Percentiles rank a stretch among this genome's conserved stretches.
These are phyloP conservation scores for Aspergillus leporis DNA, from an alignment of 495 filamentous ascomycete species.

Conservation along the genomic window DNA sequence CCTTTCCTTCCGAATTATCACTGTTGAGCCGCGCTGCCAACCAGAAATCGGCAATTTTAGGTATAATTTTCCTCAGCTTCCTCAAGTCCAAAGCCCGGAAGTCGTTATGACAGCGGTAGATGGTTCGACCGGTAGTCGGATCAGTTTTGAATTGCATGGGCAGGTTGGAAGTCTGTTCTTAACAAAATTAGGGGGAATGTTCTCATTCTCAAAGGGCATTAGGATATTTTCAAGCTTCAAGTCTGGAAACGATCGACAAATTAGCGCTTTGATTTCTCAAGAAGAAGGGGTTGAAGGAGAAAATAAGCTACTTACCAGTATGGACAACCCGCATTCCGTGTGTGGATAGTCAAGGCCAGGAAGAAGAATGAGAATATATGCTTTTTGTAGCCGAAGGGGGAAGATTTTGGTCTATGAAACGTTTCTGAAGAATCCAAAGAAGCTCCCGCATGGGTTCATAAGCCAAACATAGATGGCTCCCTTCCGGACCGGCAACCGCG, in stretches of 20 bases:
- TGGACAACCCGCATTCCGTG: slow-evolving; percentile 32
- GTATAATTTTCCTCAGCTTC: slow-evolving; percentile 17
- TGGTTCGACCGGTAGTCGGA: slow-evolving; percentile 1
- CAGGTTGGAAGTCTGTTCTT: slow-evolving; percentile 16
- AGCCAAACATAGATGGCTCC: slow-evolving; percentile 32
- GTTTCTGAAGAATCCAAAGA: slow-evolving; percentile 24
- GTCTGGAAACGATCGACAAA: slow-evolving; percentile 23
- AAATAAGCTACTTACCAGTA: slow-evolving; percentile 20
- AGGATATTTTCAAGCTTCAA: slow-evolving; percentile 40
- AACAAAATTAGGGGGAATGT: slow-evolving; percentile 27
- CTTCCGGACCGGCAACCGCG: slow-evolving; percentile 20
- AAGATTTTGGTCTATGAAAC: slow-evolving; percentile 18
- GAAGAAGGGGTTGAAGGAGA: not conserved
- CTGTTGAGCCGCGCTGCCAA: slow-evolving; percentile 59
- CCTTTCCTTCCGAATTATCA: slow-evolving; percentile 8
- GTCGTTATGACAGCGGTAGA: slow-evolving; percentile 27
- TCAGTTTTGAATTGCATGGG: slow-evolving; percentile 29
- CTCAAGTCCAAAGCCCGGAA: slow-evolving; percentile 26
- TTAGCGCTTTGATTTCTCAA: not conserved
- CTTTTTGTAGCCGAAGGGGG: slow-evolving; percentile 24
- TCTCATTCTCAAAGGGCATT: slow-evolving; percentile 31
- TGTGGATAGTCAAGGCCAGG: slow-evolving; percentile 39
- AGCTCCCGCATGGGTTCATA: slow-evolving; percentile 34
- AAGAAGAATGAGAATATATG: slow-evolving; percentile 29
- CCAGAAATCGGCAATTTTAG: slow-evolving; percentile 81